These are phyloP conservation scores for Starmerella ratchasimensis DNA, from an alignment of 805 yeast genomes.

Conservation along the genomic window DNA sequence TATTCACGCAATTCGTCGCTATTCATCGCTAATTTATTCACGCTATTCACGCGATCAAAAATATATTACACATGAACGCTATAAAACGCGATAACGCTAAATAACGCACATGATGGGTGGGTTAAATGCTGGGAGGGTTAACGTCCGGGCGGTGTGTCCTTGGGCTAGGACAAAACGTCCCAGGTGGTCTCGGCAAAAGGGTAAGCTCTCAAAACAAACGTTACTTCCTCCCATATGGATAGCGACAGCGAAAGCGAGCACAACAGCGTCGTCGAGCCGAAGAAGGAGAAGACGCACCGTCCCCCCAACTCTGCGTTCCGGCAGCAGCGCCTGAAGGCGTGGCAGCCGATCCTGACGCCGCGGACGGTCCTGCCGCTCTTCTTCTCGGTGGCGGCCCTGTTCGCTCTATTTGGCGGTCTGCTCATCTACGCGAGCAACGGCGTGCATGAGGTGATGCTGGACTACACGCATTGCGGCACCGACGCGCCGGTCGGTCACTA, in stretches of 20 bases:
- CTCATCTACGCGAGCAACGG: conserved; percentile 62
- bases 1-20: too few relatives aligned
- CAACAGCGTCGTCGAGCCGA: conserved; percentile 20
- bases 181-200: too few relatives aligned
- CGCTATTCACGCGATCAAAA: too few relatives aligned
- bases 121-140: too few relatives aligned
- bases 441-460: conserved; percentile 60
- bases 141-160: too few relatives aligned
- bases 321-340: conserved; percentile 49
- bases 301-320: conserved; percentile 36
- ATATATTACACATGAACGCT: too few relatives aligned
- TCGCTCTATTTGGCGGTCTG: conserved; percentile 85
- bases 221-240: conserved; percentile 22
- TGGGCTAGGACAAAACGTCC: too few relatives aligned
- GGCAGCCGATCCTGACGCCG: conserved; percentile 86
- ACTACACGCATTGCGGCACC: conserved; percentile 56
- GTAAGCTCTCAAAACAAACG: too few relatives aligned
- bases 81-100: too few relatives aligned
- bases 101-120: too few relatives aligned
- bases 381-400: conserved; percentile 56
- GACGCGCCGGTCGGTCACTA: conserved; percentile 36
- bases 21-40: too few relatives aligned
- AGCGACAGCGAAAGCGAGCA: conserved; percentile 27
- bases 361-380: conserved; percentile 78
- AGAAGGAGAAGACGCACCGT: conserved; percentile 28